Evolutionary conservation across 2,329 filamentous ascomycete species (phyloP).

Genomic region (Monosporascus cannonballus): DNA sequence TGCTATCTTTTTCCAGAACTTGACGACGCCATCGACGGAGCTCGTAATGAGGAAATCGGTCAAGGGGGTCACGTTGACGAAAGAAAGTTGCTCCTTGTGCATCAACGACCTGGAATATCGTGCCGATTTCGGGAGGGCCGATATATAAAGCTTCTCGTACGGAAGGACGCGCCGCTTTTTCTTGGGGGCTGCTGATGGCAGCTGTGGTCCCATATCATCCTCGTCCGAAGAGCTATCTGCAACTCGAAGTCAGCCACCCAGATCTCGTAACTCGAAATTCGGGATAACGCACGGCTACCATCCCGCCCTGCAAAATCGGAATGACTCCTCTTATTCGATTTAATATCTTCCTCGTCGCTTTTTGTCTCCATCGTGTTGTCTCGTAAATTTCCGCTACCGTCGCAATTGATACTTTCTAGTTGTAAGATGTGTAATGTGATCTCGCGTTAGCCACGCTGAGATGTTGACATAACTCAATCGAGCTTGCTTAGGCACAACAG

Average conservation of each 20-base stretch:
- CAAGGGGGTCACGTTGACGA: conserved; percentile 78
- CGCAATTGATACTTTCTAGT: too few species aligned
- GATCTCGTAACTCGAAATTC: background rate
- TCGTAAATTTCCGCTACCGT: background rate
- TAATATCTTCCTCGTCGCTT: conserved; percentile 7
- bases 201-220: conserved; percentile 88
- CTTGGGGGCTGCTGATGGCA: conserved; percentile 76
- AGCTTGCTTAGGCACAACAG: too few species aligned
- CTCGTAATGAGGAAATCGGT: conserved; percentile 96
- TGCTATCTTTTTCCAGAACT: conserved; percentile 97
- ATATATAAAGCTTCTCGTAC: conserved; percentile 92
- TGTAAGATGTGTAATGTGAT: too few species aligned
- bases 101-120: conserved; percentile 95
- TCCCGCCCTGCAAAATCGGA: conserved; percentile 21
- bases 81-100: conserved; percentile 93
- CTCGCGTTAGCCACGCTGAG: background rate
- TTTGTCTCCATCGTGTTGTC: conserved; percentile 18
- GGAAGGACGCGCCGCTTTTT: conserved; percentile 88
- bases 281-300: conserved; percentile 11
- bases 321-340: conserved; percentile 25
- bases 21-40: conserved; percentile 91
- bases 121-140: conserved; percentile 72
- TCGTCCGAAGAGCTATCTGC: conserved; percentile 64
- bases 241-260: conserved; percentile 3
- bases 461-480: background rate